Evolutionary conservation across 2,329 filamentous ascomycete species (phyloP), one percentile per base, ranked within the genome.

Genomic region (Pezizomycotina sp.): DNA sequence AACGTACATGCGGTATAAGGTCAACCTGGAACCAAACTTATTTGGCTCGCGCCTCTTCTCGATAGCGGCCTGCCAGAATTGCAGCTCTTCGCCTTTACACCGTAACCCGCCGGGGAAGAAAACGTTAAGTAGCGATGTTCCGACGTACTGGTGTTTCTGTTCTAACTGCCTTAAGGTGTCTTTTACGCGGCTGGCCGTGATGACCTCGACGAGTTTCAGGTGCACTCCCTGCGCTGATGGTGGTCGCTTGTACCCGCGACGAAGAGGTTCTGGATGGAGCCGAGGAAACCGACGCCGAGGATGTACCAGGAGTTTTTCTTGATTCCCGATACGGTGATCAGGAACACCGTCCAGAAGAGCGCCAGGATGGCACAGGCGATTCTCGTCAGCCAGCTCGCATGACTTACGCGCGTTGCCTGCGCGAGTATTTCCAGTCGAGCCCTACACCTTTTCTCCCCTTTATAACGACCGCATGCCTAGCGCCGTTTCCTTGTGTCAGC

Each of bases 361-460:
- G 56, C 52, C 7, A 58, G 44, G 2, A 48, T 15, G 5, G 52
- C 31, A 5, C 48, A 38, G 5, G 32, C 36, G 3, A 48, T 12
- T 7, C 53, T 41, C 10, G 52, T 53, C 1, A 32, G 27, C 22
- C 30, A 27, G 34, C 2, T 35, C 35, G 27, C 24, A 24, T 24
- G 12, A 12, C 7, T 24, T 8, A 47, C 23, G 7, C 30, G 15
- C 25, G 38, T 43, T n/a, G 44, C 52, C 3, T 51, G 40, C 5
- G 58, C 57, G 2, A 64, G 46, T 36, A 58, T 58, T 41, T 63
- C 61, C 4, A 64, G 48, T 63, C 53, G 4, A 62, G 38, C 6
- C 58, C 55, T 1, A 47, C 22, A 0, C 51, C 53, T 4, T 49
- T 32, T 2, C 58, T 54, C 0, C 53, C 38, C 14, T n/a, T n/a